A percentile compares a stretch with the other conserved stretches of the same genome.
These are phyloP conservation scores for Termitomyces sp. DNA, from an alignment of 768 basidiomycete species.

Conservation along the genomic window DNA sequence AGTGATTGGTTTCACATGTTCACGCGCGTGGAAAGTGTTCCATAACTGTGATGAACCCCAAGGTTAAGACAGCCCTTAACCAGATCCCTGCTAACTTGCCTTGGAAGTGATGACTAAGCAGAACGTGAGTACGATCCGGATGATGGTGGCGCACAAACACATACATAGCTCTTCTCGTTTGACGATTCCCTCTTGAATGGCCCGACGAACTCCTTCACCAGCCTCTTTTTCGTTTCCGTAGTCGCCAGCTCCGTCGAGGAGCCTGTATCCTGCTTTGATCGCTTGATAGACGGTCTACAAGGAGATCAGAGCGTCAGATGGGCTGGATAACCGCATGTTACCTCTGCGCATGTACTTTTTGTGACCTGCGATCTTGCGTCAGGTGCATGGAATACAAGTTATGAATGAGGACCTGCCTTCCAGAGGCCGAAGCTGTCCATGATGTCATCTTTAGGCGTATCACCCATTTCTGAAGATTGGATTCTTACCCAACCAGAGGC, in stretches of 20 bases:
- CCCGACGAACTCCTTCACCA: constrained; percentile 70
- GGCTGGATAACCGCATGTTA: constrained; percentile 15
- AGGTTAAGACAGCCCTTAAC: not conserved
- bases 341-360: constrained; percentile 54
- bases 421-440: constrained; percentile 56
- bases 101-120: constrained; percentile 76
- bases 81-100: constrained; percentile 25
- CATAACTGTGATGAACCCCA: constrained; percentile 46
- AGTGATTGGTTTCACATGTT: constrained; percentile 54
- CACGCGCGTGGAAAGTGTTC: constrained; percentile 84
- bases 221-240: constrained; percentile 90
- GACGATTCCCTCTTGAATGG: constrained; percentile 76
- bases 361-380: constrained; percentile 47
- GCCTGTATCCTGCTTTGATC: constrained; percentile 81
- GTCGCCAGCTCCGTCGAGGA: constrained; percentile 82
- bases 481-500: constrained; percentile 64
- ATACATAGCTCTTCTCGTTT: constrained; percentile 83
- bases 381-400: constrained; percentile 19
- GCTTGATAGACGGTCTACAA: constrained; percentile 76
- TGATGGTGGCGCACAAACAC: not conserved
- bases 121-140: not conserved
- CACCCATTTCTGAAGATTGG: not conserved
- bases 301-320: not conserved
- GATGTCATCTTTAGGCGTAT: constrained; percentile 5
- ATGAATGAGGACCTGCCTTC: constrained; percentile 39